Evolutionary conservation across 2,329 filamentous ascomycete species (phyloP), one percentile per base, ranked within the genome.

Genomic region (Alternaria angustiovoidea): DNA sequence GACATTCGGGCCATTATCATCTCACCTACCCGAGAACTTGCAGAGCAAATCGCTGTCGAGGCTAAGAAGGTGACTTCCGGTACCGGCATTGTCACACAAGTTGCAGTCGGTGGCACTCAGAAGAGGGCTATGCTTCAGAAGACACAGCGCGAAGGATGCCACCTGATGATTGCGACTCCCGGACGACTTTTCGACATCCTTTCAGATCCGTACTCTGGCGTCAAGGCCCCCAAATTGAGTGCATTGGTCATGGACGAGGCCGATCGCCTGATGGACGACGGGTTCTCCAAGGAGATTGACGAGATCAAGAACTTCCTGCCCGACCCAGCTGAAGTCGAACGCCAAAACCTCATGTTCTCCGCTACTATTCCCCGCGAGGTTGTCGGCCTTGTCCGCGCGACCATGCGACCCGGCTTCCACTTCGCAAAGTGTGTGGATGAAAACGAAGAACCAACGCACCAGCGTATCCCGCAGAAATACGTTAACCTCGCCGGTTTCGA

Each of bases 281-380:
- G 83, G 28, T 85, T 85, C 75, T 78, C 74, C 62, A 78, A 78
- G 32, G 82, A 83, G 63, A 83, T 85, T 55, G 78, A 81, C 36
- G 75, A 82, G 18, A 83, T 85, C 69, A 80, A 80, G 70, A 69
- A 69, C 12, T 66, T 78, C 36, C 72, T 97, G 9, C 94, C 94
- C 3, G 80, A 85, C 47, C 85, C 86, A 7, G 70, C 77, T 0
- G 79, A 88, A 53, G 87, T 89, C 61, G 85, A 90, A 54, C 89
- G 94, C 51, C 95, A 99, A 79, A 97, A 94, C 7, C 88, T 99
- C 71, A 89, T 99, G 79, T 97, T 96, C 78, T 98, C 94, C 14
- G 95, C 95, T 44, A 99, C 95, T 11, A 91, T 99, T 32, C 93
- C 94, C 46, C 85, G 86, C 60, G 88, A 93, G 64, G 94, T 99